A percentile compares a stretch with the other conserved stretches of the same genome.
These are phyloP conservation scores for Tuber indicum DNA, from an alignment of 495 filamentous ascomycete species.

Conservation along the genomic window DNA sequence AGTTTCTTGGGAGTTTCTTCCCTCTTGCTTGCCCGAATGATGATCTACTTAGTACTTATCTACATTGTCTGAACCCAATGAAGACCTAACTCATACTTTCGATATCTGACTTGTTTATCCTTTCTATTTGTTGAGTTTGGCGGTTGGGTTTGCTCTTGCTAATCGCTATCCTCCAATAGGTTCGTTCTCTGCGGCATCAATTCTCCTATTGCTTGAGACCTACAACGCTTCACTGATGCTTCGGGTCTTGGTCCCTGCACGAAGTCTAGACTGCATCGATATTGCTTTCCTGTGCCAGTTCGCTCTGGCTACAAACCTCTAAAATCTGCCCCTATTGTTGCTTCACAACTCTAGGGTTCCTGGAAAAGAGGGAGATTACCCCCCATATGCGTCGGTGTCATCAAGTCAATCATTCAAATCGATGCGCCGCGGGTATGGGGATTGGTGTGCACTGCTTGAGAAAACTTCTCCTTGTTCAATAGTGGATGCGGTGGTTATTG, in stretches of 20 bases:
- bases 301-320: slow-evolving; percentile 25
- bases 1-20: background rate
- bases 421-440: slow-evolving; percentile 32
- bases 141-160: background rate
- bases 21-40: slow-evolving; percentile 16
- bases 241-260: slow-evolving; percentile 30
- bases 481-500: slow-evolving; percentile 36
- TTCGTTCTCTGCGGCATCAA: background rate
- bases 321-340: slow-evolving; percentile 39
- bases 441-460: slow-evolving; percentile 36
- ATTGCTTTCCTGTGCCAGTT: slow-evolving; percentile 7
- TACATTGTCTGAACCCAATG: slow-evolving; percentile 39
- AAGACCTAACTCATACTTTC: slow-evolving; percentile 31
- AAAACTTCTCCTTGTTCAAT: slow-evolving; percentile 30
- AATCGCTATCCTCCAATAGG: background rate
- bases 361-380: slow-evolving; percentile 37
- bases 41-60: slow-evolving; percentile 36
- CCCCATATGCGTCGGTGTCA: slow-evolving; percentile 25
- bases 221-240: slow-evolving; percentile 23
- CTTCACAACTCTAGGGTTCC: slow-evolving; percentile 36
- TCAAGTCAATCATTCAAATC: slow-evolving; percentile 38
- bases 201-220: background rate
- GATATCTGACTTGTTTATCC: slow-evolving; percentile 25
- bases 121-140: background rate
- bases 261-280: slow-evolving; percentile 33